These are phyloP conservation scores for Pestalotiopsis fici DNA, from an alignment of 2,329 filamentous ascomycete species.

Conservation along the genomic window DNA sequence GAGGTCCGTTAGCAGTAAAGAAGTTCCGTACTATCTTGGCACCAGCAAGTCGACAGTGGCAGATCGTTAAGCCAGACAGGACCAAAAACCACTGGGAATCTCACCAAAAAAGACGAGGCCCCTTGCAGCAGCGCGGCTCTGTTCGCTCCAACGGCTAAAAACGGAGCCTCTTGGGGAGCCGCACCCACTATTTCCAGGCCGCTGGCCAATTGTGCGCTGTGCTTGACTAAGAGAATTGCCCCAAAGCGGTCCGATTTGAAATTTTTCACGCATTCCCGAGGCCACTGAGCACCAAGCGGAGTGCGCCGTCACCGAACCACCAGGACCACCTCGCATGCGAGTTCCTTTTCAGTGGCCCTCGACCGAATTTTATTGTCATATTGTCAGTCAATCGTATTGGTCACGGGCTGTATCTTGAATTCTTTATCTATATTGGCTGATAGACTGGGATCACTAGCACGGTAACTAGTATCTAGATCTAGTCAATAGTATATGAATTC, in stretches of 20 bases:
- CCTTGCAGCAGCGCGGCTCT: not conserved
- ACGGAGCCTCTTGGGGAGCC: not conserved
- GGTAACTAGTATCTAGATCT: not conserved
- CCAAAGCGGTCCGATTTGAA: conserved; percentile 8
- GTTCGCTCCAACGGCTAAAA: conserved; percentile 7
- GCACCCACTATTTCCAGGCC: not conserved
- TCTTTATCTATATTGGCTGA: not conserved
- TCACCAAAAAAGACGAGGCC: no score
- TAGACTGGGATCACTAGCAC: not conserved
- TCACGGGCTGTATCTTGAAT: not conserved
- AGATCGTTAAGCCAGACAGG: not conserved
- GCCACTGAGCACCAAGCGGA: not conserved
- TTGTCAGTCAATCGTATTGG: not conserved
- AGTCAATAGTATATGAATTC: not conserved
- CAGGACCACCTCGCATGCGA: not conserved
- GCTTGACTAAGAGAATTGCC: conserved; percentile 11
- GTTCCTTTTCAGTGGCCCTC: conserved; percentile 1
- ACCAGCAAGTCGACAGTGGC: not conserved
- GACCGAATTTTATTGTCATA: not conserved
- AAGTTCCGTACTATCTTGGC: not conserved
- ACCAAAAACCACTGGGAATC: not conserved
- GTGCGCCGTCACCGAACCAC: conserved; percentile 2
- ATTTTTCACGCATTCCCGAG: not conserved
- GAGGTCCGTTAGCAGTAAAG: not conserved
- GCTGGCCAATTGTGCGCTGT: not conserved